phyloP scores from a whole-genome alignment of 257 asterid genomes.

The Solanum sejunctum region DNA sequence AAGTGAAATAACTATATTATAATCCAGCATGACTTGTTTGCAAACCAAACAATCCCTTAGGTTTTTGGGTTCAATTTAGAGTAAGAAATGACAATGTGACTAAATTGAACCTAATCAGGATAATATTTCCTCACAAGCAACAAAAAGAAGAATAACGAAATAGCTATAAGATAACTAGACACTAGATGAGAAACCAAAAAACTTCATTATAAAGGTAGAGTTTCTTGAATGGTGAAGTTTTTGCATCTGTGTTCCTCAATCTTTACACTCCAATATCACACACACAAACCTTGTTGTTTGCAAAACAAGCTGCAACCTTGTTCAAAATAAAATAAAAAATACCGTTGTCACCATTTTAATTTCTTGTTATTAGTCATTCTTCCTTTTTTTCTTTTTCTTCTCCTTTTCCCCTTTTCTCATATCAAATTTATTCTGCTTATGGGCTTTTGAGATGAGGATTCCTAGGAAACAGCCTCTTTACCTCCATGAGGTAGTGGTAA shows the following conservation, averaged over 20 bases:
- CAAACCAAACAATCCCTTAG: neutral
- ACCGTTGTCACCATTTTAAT: no score
- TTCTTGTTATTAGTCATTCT: no score
- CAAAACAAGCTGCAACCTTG: constrained; percentile 83
- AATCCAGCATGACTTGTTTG: neutral
- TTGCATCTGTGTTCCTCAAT: neutral
- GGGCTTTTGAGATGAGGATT: no score
- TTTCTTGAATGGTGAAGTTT: neutral
- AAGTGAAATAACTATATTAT: neutral
- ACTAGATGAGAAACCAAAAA: neutral
- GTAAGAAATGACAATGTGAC: neutral
- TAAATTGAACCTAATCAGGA: neutral
- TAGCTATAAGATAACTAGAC: neutral
- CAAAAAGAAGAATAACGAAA: neutral
- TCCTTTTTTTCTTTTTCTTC: no score
- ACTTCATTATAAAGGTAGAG: neutral
- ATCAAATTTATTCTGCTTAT: no score
- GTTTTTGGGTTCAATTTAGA: neutral
- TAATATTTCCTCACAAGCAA: no score
- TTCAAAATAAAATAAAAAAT: constrained; percentile 43
- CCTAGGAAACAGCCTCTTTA: no score
- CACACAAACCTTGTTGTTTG: constrained; percentile 78
- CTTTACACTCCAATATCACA: constrained; percentile 66
- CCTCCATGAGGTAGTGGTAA: no score
- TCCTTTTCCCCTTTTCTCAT: no score